Evolutionary conservation across 495 filamentous ascomycete species (phyloP).

Genomic region (Podospora didyma): DNA sequence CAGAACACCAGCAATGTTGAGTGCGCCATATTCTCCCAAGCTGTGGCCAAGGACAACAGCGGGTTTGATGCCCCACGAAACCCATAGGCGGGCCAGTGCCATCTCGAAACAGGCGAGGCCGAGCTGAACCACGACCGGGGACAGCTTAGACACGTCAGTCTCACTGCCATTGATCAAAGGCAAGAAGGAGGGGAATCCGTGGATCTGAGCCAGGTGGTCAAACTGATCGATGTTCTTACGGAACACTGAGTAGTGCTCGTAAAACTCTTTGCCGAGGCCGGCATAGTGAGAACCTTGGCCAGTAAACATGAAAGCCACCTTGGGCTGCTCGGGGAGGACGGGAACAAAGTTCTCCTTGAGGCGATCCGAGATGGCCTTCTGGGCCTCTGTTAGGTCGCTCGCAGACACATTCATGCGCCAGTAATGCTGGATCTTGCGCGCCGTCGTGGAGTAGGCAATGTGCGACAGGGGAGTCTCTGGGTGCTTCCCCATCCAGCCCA

Average conservation of each 20-base stretch:
- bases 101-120: conserved; percentile 78
- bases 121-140: conserved; percentile 74
- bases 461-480: conserved; percentile 48
- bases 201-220: conserved; percentile 61
- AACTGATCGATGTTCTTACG: conserved; percentile 65
- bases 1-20: conserved; percentile 75
- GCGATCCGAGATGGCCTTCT: conserved; percentile 36
- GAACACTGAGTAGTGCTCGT: conserved; percentile 62
- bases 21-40: conserved; percentile 80
- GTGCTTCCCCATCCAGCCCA: conserved; percentile 50
- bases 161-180: conserved; percentile 63
- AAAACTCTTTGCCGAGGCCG: conserved; percentile 71
- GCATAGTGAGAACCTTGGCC: conserved; percentile 65
- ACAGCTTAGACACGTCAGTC: conserved; percentile 53
- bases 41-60: conserved; percentile 82
- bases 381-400: conserved; percentile 42
- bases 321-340: conserved; percentile 42
- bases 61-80: conserved; percentile 71
- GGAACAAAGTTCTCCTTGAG: conserved; percentile 45
- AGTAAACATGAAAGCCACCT: conserved; percentile 66
- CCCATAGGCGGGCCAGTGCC: conserved; percentile 78
- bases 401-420: conserved; percentile 63
- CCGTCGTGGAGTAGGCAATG: conserved; percentile 78
- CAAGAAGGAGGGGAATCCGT: conserved; percentile 66
- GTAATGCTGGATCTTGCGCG: conserved; percentile 77